Conservation (phyloP, 306 rosid species). For the Rubus idaeus region DNA sequence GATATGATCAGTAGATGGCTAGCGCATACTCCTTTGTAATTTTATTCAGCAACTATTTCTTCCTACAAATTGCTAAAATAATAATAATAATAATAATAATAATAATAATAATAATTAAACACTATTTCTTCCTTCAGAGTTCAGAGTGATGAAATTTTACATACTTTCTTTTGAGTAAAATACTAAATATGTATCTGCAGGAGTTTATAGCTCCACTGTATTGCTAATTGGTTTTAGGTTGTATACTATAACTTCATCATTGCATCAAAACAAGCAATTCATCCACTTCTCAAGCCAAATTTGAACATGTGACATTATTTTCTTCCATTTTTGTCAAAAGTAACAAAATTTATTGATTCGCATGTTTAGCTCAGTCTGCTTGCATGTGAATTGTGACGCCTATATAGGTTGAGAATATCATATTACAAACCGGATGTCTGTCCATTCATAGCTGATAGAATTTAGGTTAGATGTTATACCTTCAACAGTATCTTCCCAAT, state of each 20-base stretch:
- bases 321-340: background rate
- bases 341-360: background rate
- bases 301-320: background rate
- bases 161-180: background rate
- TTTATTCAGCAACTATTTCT: background rate
- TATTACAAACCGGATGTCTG: background rate
- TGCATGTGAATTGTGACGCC: background rate
- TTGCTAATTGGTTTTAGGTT: background rate
- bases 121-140: background rate
- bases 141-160: background rate
- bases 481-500: background rate
- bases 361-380: background rate
- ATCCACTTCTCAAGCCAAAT: background rate
- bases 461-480: background rate
- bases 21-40: constrained; percentile 9
- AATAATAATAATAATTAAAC: no score
- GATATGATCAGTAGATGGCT: constrained; percentile 32
- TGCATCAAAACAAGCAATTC: background rate
- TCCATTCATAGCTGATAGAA: background rate
- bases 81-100: no score
- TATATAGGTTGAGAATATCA: no score
- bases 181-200: background rate
- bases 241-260: background rate
- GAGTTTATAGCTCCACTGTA: background rate
- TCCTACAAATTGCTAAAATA: background rate